Evolutionary conservation across 2,329 filamentous ascomycete species (phyloP).

Genomic region (Botrytis deweyae): DNA sequence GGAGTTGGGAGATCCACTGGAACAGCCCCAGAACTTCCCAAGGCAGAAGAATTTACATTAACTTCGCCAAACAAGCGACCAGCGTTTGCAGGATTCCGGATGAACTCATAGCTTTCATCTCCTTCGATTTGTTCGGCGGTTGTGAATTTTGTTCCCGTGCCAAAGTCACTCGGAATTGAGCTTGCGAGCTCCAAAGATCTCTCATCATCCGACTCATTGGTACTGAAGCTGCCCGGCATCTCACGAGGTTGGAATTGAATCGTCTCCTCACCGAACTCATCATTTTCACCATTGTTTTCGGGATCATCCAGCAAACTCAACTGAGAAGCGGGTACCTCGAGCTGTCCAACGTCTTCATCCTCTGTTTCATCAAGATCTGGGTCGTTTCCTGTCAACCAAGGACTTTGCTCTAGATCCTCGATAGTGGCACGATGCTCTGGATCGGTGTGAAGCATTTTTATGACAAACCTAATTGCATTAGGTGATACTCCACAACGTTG

Average conservation of each 20-base stretch:
- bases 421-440: conserved; percentile 76
- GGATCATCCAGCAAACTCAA: conserved; percentile 32
- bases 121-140: background rate
- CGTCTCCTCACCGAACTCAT: conserved; percentile 30
- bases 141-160: conserved; percentile 16
- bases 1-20: conserved; percentile 36
- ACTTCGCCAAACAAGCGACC: conserved; percentile 40
- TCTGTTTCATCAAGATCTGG: conserved; percentile 33
- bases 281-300: conserved; percentile 20
- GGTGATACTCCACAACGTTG: conserved; percentile 58
- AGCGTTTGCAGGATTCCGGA: conserved; percentile 21
- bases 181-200: conserved; percentile 24
- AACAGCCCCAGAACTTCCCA: conserved; percentile 38
- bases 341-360: conserved; percentile 31
- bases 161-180: conserved; percentile 21
- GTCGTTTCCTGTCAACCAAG: conserved; percentile 60
- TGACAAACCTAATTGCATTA: conserved; percentile 70
- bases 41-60: conserved; percentile 32
- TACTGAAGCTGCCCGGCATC: conserved; percentile 37
- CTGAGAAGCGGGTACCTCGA: conserved; percentile 37
- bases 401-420: conserved; percentile 64
- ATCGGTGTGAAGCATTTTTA: conserved; percentile 76
- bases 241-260: conserved; percentile 33
- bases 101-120: conserved; percentile 28
- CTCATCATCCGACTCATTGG: conserved; percentile 21